These are phyloP conservation scores for Colletotrichum lentis DNA, from an alignment of 2,329 filamentous ascomycete genomes.

Conservation along the genomic window DNA sequence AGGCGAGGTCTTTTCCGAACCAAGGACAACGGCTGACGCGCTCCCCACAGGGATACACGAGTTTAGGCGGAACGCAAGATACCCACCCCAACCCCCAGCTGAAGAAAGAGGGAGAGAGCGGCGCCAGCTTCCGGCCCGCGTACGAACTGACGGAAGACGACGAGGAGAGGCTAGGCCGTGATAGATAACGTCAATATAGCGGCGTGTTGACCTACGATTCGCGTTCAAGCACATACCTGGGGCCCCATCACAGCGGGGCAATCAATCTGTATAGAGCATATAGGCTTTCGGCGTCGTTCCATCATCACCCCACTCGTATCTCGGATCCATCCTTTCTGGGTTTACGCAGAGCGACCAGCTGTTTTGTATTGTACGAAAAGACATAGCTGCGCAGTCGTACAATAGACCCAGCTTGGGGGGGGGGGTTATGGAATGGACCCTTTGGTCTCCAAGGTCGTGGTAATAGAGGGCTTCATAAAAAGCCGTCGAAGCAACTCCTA, in stretches of 20 bases:
- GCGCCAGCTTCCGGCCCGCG: slow-evolving; percentile 70
- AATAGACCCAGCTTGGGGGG: not conserved
- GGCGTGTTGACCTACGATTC: not conserved
- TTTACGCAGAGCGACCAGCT: not conserved
- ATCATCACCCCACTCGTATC: not conserved
- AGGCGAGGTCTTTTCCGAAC: slow-evolving; percentile 21
- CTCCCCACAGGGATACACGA: slow-evolving; percentile 75
- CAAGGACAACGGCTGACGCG: not conserved
- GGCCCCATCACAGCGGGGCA: slow-evolving; percentile 7
- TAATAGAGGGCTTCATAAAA: no score
- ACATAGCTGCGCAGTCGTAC: not conserved
- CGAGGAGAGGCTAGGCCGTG: slow-evolving; percentile 80
- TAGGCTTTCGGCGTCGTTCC: slow-evolving; percentile 18
- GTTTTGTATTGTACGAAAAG: not conserved
- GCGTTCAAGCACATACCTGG: not conserved
- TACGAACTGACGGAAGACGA: slow-evolving; percentile 79
- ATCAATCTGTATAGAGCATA: slow-evolving; percentile 29
- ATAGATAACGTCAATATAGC: slow-evolving; percentile 52
- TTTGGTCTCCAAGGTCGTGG: no score
- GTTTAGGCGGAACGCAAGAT: slow-evolving; percentile 87
- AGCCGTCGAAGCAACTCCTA: no score
- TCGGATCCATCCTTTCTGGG: not conserved
- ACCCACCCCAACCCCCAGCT: slow-evolving; percentile 88
- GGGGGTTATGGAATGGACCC: no score
- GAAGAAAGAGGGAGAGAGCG: slow-evolving; percentile 49